Percentiles rank a stretch among this genome's conserved stretches.
Evolutionary conservation across 257 asterid genomes (phyloP).

Genomic region (Ilex asprella): DNA sequence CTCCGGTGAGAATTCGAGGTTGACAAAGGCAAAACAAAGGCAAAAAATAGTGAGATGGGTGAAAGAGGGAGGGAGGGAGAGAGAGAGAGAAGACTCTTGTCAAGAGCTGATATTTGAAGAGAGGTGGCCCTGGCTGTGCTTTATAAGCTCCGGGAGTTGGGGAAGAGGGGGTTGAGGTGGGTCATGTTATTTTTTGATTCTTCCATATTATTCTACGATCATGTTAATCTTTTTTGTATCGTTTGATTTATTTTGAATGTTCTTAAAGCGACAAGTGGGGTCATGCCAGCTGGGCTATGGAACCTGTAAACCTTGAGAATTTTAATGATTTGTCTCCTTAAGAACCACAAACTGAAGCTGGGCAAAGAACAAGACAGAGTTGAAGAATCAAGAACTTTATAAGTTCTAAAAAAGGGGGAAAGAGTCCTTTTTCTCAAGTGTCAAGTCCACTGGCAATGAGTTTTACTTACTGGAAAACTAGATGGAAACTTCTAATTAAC

Average conservation of each 20-base stretch:
- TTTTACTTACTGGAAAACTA: too few relatives aligned
- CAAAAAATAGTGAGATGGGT: not conserved
- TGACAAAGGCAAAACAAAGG: too few relatives aligned
- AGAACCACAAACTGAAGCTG: not conserved
- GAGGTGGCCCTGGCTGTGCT: conserved; percentile 14
- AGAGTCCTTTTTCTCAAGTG: too few relatives aligned
- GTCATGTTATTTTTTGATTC: not conserved
- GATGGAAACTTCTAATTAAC: too few relatives aligned
- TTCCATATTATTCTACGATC: too few relatives aligned
- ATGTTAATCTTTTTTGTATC: too few relatives aligned
- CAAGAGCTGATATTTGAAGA: conserved; percentile 11
- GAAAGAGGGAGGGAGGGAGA: not conserved
- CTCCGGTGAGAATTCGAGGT: not conserved
- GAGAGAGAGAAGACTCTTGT: not conserved
- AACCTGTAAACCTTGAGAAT: not conserved
- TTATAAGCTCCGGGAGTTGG: conserved; percentile 23
- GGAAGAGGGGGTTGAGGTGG: conserved; percentile 3
- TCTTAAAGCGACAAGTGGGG: too few relatives aligned
- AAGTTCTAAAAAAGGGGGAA: too few relatives aligned
- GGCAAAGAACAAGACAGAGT: not conserved
- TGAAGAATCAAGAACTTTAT: not conserved
- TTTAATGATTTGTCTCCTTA: conserved; percentile 1
- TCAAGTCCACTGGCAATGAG: too few relatives aligned
- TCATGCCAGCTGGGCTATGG: too few relatives aligned
- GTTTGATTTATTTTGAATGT: too few relatives aligned